phyloP scores from a whole-genome alignment of 495 filamentous ascomycete species.

The Cercophora newfieldiana region DNA sequence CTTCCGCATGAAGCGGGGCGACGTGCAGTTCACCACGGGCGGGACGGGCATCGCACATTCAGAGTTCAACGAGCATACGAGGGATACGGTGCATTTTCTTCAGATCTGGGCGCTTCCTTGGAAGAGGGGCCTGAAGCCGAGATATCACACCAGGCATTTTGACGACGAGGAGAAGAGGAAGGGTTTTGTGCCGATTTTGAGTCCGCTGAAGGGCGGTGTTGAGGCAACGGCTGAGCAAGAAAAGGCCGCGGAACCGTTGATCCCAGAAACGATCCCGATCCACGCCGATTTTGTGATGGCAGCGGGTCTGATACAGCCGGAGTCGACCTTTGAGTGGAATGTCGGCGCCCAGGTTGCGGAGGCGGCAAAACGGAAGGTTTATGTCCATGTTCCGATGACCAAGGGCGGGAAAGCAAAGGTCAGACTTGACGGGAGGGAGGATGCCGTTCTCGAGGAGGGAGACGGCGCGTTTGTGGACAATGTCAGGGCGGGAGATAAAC shows the following conservation, averaged over 20 bases:
- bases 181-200: slow-evolving; percentile 68
- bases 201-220: slow-evolving; percentile 63
- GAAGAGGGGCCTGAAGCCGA: slow-evolving; percentile 63
- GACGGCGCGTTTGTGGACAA: slow-evolving; percentile 71
- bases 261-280: slow-evolving; percentile 68
- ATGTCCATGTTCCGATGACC: slow-evolving; percentile 74
- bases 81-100: slow-evolving; percentile 71
- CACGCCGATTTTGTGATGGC: slow-evolving; percentile 80
- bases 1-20: slow-evolving; percentile 70
- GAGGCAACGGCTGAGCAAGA: slow-evolving; percentile 61
- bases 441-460: slow-evolving; percentile 63
- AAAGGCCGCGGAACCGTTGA: slow-evolving; percentile 54
- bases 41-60: slow-evolving; percentile 76
- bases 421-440: slow-evolving; percentile 60
- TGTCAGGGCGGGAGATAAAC: slow-evolving; percentile 56
- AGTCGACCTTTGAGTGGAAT: slow-evolving; percentile 58
- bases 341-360: slow-evolving; percentile 56
- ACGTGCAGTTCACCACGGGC: slow-evolving; percentile 81
- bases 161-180: slow-evolving; percentile 65
- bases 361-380: slow-evolving; percentile 64
- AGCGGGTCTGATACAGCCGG: slow-evolving; percentile 62
- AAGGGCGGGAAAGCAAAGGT: slow-evolving; percentile 69
- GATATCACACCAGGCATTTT: slow-evolving; percentile 70
- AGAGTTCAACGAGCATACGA: slow-evolving; percentile 68
- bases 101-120: slow-evolving; percentile 82